A percentile compares a stretch with the other conserved stretches of the same genome.
Evolutionary conservation across 2,329 filamentous ascomycete species (phyloP).

Genomic region (Macroventuria anomochaeta): DNA sequence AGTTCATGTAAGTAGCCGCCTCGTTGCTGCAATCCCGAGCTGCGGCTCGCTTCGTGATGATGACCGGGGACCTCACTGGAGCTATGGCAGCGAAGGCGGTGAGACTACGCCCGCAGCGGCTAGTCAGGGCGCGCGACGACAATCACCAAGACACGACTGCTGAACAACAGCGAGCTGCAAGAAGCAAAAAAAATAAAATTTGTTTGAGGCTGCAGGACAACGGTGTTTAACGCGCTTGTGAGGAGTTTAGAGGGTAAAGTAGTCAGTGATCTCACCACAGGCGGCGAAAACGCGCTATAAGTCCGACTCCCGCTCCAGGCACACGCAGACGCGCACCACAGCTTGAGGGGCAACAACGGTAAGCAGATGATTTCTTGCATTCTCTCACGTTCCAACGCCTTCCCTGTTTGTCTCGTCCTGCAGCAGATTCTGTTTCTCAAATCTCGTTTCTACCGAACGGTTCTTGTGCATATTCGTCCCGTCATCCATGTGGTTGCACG

Average conservation of each 20-base stretch:
- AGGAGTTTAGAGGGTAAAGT: conserved; percentile 8
- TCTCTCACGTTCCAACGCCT: conserved; percentile 5
- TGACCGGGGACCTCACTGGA: conserved; percentile 22
- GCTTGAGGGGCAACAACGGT: conserved; percentile 8
- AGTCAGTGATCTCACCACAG: conserved; percentile 16
- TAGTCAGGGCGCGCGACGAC: conserved; percentile 23
- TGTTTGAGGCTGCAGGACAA: not conserved
- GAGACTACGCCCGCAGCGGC: conserved; percentile 21
- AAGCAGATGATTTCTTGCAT: conserved; percentile 3
- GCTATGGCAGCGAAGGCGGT: conserved; percentile 22
- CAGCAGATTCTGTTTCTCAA: not conserved
- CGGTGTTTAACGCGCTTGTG: not conserved
- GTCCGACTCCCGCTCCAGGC: conserved; percentile 32
- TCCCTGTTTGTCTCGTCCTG: conserved; percentile 6
- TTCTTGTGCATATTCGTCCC: conserved; percentile 27
- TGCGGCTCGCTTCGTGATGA: conserved; percentile 18
- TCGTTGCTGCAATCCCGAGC: conserved; percentile 25
- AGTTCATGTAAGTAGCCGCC: conserved; percentile 42
- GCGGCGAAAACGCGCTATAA: conserved; percentile 28
- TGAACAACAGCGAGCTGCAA: not conserved
- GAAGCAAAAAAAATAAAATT: not conserved
- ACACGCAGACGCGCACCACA: conserved; percentile 43
- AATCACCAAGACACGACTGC: conserved; percentile 4
- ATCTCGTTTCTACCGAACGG: conserved; percentile 10
- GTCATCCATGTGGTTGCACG: conserved; percentile 26